Evolutionary conservation across 805 yeast genomes (phyloP).

Genomic region (Saccharomycopsis selenospora): DNA sequence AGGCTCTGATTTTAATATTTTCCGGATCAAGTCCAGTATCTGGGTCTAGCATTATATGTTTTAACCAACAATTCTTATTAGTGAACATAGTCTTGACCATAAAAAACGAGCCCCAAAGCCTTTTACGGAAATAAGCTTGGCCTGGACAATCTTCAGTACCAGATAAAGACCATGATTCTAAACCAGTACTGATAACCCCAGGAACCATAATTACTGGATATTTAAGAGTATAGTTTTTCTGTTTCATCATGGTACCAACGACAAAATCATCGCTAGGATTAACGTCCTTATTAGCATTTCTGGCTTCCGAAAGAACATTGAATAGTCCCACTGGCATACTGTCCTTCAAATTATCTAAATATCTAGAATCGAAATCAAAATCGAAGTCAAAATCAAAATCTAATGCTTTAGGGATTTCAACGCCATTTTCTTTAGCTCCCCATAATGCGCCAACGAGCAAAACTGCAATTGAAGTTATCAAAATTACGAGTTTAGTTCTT

Average conservation of each 20-base stretch:
- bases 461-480: conserved; percentile 4
- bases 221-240: conserved; percentile 46
- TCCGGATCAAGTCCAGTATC: conserved; percentile 92
- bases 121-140: conserved; percentile 75
- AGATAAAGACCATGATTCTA: conserved; percentile 85
- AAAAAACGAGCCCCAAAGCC: conserved; percentile 95
- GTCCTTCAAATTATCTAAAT: conserved; percentile 16
- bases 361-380: conserved; percentile 14
- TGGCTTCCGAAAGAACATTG: conserved; percentile 16
- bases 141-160: conserved; percentile 78
- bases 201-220: conserved; percentile 90
- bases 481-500: not conserved
- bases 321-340: conserved; percentile 14
- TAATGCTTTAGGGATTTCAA: conserved; percentile 11
- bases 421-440: conserved; percentile 21
- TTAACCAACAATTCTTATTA: conserved; percentile 90
- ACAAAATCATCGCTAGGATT: conserved; percentile 79
- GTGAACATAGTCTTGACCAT: conserved; percentile 89
- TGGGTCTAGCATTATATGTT: conserved; percentile 82
- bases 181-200: conserved; percentile 91
- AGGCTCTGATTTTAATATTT: conserved; percentile 72
- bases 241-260: conserved; percentile 63
- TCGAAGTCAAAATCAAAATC: conserved; percentile 19
- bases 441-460: conserved; percentile 12
- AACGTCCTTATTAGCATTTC: conserved; percentile 8